Percentiles rank a stretch among this genome's conserved stretches.
phyloP scores from a whole-genome alignment of 208 protist species.

The Trichomonas gallinae region DNA sequence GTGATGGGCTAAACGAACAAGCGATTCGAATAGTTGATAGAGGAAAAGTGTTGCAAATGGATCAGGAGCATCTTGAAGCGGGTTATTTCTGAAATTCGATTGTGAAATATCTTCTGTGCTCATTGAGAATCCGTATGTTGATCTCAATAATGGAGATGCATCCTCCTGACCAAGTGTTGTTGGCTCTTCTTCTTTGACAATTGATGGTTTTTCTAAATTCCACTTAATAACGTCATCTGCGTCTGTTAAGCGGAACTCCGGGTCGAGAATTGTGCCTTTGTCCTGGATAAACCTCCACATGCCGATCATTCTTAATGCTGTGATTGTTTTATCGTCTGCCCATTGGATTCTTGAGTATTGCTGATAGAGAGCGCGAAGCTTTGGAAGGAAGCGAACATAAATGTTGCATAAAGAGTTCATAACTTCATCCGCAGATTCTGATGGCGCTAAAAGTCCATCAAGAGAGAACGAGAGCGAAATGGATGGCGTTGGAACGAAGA shows the following conservation, averaged over 20 bases:
- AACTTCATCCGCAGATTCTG: constrained; percentile 2
- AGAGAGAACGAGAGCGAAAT: background rate
- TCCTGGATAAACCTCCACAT: constrained; percentile 10
- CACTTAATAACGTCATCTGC: background rate
- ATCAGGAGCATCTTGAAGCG: background rate
- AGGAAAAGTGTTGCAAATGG: constrained; percentile 16
- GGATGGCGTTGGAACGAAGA: background rate
- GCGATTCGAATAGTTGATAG: background rate
- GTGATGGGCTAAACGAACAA: background rate
- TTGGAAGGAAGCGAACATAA: background rate
- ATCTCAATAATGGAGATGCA: background rate
- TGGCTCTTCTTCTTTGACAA: background rate
- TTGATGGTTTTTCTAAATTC: background rate
- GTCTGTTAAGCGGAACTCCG: background rate
- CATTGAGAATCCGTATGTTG: background rate
- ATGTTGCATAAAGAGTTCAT: constrained; percentile 13
- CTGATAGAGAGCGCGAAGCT: constrained; percentile 8
- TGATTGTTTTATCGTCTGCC: constrained; percentile 8
- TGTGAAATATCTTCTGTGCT: background rate
- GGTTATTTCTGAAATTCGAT: background rate
- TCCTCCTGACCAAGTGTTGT: too few species aligned
- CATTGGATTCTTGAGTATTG: background rate
- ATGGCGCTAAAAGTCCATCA: background rate
- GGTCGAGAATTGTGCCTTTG: background rate
- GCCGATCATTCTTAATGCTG: background rate